Evolutionary conservation across 2,329 filamentous ascomycete species (phyloP).

Genomic region (Orbilia oligospora): DNA sequence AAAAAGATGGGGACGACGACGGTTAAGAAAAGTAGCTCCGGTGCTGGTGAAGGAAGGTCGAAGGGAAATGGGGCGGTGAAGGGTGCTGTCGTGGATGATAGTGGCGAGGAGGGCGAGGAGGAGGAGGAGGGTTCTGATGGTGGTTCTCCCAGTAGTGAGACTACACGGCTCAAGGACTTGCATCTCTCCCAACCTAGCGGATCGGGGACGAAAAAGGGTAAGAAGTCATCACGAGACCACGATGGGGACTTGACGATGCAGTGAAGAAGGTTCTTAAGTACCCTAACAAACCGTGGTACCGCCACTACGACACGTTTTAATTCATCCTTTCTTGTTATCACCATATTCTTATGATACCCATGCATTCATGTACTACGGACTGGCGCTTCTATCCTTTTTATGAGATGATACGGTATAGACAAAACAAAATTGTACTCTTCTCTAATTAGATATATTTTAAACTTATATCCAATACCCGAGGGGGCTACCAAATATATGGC

Average conservation of each 20-base stretch:
- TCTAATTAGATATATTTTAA: not conserved
- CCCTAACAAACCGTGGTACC: not conserved
- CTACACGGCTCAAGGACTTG: conserved; percentile 44
- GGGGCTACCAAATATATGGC: not conserved
- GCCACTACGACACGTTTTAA: not conserved
- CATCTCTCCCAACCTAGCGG: conserved; percentile 46
- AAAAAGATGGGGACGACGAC: conserved; percentile 39
- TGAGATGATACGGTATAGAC: conserved; percentile 13
- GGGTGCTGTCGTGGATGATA: conserved; percentile 8
- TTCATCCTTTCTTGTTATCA: not conserved
- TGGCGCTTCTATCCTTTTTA: conserved; percentile 21
- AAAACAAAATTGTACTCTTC: conserved; percentile 1
- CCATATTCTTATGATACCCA: conserved; percentile 48
- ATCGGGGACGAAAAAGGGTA: conserved; percentile 36
- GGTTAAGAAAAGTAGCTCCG: not conserved
- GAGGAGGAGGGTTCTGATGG: conserved; percentile 36
- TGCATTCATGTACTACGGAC: conserved; percentile 23
- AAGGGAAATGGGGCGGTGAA: conserved; percentile 15
- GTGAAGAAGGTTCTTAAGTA: not conserved
- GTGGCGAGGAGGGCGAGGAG: not conserved
- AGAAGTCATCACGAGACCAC: conserved; percentile 36
- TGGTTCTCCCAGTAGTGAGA: conserved; percentile 43
- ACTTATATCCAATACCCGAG: not conserved
- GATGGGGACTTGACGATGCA: conserved; percentile 56
- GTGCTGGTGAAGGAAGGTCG: not conserved